Base-by-base conservation (phyloP, 2,329 filamentous ascomycete genomes). In the Hymenoscyphus linearis region DNA sequence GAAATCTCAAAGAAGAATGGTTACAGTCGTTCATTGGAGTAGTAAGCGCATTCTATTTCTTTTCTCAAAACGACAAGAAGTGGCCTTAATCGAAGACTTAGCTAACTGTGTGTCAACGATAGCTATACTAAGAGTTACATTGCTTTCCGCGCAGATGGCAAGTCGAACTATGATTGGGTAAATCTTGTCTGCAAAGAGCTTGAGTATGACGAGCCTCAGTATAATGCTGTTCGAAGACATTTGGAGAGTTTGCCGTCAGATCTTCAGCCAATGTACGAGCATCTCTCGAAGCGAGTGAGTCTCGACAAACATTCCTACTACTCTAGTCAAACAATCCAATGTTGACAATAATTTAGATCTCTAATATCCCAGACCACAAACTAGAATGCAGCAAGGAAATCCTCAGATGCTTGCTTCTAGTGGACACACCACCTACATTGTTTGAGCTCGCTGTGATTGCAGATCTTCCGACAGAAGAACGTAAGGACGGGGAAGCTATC, bases 141-240 rank as follows among this genome's bases (percentile, higher is more conserved):
- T 14, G 44, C 34, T 18, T 57, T 44, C 12, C n/a, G 55, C 5
- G 55, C 55, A 5, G 55, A 57, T 22, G 35, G 35, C 2, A 57
- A 57, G n/a, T 57, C 55, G n/a, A 57, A 57, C 26, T 44, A 57
- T 7, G 55, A 57, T 26, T 57, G 55, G 55, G 55, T 57, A 2
- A 44, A 57, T n/a, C 18, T 57, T 12, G 55, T 57, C 16, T 57
- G 55, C 22, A 27, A 40, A 44, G 55, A 57, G 13, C 37, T 57
- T 26, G 55, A 57, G 12, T 44, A 44, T 26, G 55, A 57, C 18
- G 25, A 47, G 7, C 35, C 55, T 27, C 35, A 57, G 35, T 57
- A 57, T 13, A 57, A 27, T 18, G 16, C 36, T 10, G 47, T 57
- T 13, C 35, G 55, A 27, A 40, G 37, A 44, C 55, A 57, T 27